Percentiles rank a stretch among this genome's conserved stretches.
Conservation (phyloP, 208 protist species). For the Trypanosoma platydactyli region DNA sequence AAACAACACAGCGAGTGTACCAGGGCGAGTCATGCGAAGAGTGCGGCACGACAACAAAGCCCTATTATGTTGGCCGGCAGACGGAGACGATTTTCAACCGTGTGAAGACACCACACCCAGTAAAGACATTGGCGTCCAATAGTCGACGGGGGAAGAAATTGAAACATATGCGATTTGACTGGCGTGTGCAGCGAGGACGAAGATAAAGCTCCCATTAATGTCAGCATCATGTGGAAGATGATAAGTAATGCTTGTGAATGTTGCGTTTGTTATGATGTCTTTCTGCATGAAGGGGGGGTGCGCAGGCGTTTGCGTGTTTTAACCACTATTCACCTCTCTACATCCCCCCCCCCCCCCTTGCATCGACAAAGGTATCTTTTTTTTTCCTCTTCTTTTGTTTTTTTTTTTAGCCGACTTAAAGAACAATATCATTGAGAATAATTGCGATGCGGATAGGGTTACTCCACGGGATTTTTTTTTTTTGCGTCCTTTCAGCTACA, state of each 20-base stretch:
- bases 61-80: conserved; percentile 81
- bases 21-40: conserved; percentile 85
- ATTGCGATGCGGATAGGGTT: neutral
- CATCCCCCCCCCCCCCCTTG: neutral
- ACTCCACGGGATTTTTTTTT: conserved; percentile 7
- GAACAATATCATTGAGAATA: no score
- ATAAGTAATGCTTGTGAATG: neutral
- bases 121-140: conserved; percentile 68
- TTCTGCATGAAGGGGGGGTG: neutral
- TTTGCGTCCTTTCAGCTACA: neutral
- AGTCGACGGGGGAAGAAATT: conserved; percentile 67
- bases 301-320: neutral
- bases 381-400: conserved; percentile 6
- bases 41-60: conserved; percentile 84
- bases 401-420: conserved; percentile 13
- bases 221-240: conserved; percentile 1
- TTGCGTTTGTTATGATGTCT: conserved; percentile 1
- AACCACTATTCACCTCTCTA: neutral
- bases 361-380: neutral
- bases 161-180: conserved; percentile 78
- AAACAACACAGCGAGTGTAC: conserved; percentile 87
- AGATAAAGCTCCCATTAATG: neutral
- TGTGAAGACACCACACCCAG: conserved; percentile 62
- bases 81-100: conserved; percentile 88
- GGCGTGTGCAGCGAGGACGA: conserved; percentile 58